A percentile compares a stretch with the other conserved stretches of the same genome.
phyloP scores from a whole-genome alignment of 2,329 filamentous ascomycete genomes.

The Penicillium rolfsii region DNA sequence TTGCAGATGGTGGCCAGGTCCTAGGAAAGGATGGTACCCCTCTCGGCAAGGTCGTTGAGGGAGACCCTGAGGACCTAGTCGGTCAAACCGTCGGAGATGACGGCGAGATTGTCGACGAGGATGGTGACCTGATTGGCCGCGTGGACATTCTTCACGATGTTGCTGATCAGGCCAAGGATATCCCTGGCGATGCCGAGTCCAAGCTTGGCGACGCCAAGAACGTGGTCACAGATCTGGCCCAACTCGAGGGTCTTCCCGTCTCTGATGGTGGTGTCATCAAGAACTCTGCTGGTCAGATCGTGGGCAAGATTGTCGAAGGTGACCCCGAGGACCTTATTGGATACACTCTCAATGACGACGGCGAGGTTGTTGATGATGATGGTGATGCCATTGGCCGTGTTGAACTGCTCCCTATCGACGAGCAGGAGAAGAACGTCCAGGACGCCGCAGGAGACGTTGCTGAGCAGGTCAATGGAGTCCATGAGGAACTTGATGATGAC shows the following conservation, averaged over 20 bases:
- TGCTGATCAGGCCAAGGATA: conserved; percentile 31
- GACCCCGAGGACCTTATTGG: conserved; percentile 43
- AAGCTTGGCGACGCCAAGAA: conserved; percentile 29
- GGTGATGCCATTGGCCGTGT: conserved; percentile 43
- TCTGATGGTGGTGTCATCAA: conserved; percentile 59
- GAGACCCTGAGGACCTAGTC: conserved; percentile 46
- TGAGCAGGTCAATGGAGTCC: conserved; percentile 53
- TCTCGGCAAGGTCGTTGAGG: conserved; percentile 46
- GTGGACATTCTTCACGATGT: conserved; percentile 35
- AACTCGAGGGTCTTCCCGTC: conserved; percentile 48
- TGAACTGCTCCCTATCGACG: conserved; percentile 34
- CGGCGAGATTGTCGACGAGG: conserved; percentile 39
- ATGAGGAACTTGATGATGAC: conserved; percentile 52
- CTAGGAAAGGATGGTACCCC: conserved; percentile 40
- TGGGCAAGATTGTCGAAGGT: conserved; percentile 48
- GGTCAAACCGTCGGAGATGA: conserved; percentile 47
- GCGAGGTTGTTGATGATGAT: conserved; percentile 47
- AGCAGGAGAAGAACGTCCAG: conserved; percentile 32
- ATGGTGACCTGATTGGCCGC: conserved; percentile 43
- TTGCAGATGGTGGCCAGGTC: conserved; percentile 44
- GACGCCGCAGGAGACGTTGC: conserved; percentile 54
- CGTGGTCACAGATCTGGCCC: conserved; percentile 38
- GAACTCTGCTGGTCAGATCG: conserved; percentile 46
- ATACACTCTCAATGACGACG: conserved; percentile 45
- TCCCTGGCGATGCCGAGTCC: conserved; percentile 22